A percentile compares a stretch with the other conserved stretches of the same genome.
Conservation (phyloP, 1,284 basidiomycete genomes). For the Laetiporus sulphureus region DNA sequence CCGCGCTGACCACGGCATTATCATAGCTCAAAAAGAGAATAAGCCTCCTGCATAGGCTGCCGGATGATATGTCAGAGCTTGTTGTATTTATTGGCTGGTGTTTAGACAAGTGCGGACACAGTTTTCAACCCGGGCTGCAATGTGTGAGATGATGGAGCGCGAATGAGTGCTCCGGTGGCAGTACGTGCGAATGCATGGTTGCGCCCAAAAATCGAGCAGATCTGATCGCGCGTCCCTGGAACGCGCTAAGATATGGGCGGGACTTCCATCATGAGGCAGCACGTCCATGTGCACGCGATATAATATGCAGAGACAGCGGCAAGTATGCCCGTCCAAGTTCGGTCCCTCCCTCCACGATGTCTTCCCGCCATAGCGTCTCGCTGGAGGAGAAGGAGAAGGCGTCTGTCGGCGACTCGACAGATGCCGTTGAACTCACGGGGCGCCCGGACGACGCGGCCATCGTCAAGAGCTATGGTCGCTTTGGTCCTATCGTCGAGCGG, state of each 20-base stretch:
- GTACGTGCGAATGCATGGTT: too few relatives aligned
- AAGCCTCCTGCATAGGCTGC: constrained; percentile 39
- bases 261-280: neutral
- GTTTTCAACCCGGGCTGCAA: too few relatives aligned
- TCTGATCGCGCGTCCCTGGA: neutral
- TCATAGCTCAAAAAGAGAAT: constrained; percentile 59
- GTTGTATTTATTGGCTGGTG: constrained; percentile 12
- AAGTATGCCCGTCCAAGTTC: neutral
- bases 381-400: constrained; percentile 23
- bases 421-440: constrained; percentile 5
- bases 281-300: neutral
- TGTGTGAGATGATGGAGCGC: too few relatives aligned
- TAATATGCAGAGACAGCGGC: neutral
- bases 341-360: constrained; percentile 11
- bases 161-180: too few relatives aligned
- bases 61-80: constrained; percentile 3
- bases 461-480: constrained; percentile 29
- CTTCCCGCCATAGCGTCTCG: constrained; percentile 9
- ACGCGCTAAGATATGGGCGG: constrained; percentile 7
- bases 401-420: constrained; percentile 3
- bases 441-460: constrained; percentile 29
- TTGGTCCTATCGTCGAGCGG: constrained; percentile 31
- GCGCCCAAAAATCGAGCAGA: too few relatives aligned
- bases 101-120: too few relatives aligned
- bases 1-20: neutral